A percentile compares a stretch with the other conserved stretches of the same genome.
These are phyloP conservation scores for Fusarium virguliforme DNA, from an alignment of 2,329 filamentous ascomycete genomes.

Conservation along the genomic window DNA sequence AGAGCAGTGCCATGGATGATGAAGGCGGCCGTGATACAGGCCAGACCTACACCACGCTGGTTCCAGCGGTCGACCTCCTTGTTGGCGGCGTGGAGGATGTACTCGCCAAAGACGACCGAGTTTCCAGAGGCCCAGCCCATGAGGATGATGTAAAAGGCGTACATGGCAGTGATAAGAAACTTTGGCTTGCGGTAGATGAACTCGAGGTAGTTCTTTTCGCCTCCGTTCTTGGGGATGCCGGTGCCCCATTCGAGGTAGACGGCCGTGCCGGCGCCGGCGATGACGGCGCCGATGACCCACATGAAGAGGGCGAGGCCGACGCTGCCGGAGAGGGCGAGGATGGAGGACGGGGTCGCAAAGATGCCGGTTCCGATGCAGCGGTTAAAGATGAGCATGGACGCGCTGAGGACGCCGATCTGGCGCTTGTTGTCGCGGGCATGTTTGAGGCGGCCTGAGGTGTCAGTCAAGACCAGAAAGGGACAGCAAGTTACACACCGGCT, in stretches of 20 bases:
- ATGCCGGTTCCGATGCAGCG: conserved; percentile 78
- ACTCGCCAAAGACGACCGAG: conserved; percentile 79
- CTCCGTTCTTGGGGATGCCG: conserved; percentile 75
- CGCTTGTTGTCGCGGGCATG: conserved; percentile 65
- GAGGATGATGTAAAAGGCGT: conserved; percentile 74
- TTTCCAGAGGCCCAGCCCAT: conserved; percentile 78
- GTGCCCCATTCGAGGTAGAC: conserved; percentile 79
- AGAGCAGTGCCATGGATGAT: conserved; percentile 75
- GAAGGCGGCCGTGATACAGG: conserved; percentile 76
- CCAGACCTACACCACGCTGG: conserved; percentile 77
- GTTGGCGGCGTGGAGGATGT: conserved; percentile 76
- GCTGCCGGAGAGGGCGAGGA: conserved; percentile 71
- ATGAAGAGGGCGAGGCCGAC: conserved; percentile 75
- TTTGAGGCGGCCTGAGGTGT: conserved; percentile 53
- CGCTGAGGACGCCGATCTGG: conserved; percentile 70
- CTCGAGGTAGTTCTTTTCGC: conserved; percentile 79
- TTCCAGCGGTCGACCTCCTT: conserved; percentile 77
- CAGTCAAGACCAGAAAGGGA: background rate
- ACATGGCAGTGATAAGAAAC: conserved; percentile 74
- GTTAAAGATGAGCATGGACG: conserved; percentile 75
- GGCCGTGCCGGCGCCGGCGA: conserved; percentile 74
- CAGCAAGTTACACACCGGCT: conserved; percentile 36
- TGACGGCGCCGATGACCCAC: conserved; percentile 75
- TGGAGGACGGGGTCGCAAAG: conserved; percentile 74
- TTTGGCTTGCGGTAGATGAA: conserved; percentile 73